Evolutionary conservation across 164 flowering plant genomes (phyloP).

Genomic region (Brasenia schreberi): DNA sequence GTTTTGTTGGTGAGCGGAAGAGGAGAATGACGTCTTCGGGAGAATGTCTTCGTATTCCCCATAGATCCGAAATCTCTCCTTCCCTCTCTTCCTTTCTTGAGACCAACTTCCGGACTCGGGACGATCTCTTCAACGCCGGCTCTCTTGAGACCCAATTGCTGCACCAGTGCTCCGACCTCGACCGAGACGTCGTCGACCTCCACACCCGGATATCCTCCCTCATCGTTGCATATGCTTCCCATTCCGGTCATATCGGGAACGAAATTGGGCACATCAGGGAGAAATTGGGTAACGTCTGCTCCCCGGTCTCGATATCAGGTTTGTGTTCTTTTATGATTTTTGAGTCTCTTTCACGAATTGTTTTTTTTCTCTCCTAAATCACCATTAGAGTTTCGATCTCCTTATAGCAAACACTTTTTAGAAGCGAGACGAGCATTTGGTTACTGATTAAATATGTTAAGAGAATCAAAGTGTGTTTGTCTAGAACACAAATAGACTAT

Average conservation of each 20-base stretch:
- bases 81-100: constrained; percentile 29
- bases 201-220: constrained; percentile 20
- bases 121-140: constrained; percentile 24
- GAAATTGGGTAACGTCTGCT: constrained; percentile 32
- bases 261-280: constrained; percentile 17
- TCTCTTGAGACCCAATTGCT: constrained; percentile 31
- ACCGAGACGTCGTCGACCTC: constrained; percentile 23
- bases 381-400: background rate
- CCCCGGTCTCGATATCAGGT: constrained; percentile 20
- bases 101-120: constrained; percentile 13
- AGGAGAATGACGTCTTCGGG: background rate
- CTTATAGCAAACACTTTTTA: no score
- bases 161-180: constrained; percentile 29
- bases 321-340: background rate
- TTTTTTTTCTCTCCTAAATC: background rate
- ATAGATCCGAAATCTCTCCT: constrained; percentile 26
- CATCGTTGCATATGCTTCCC: constrained; percentile 30
- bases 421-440: no score
- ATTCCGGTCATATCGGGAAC: constrained; percentile 22
- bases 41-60: constrained; percentile 17
- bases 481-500: no score
- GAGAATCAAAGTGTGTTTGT: no score
- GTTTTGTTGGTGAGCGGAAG: background rate
- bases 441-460: no score
- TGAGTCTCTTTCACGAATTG: constrained; percentile 14